A percentile compares a stretch with the other conserved stretches of the same genome.
These are phyloP conservation scores for Pigoraptor vietnamica DNA, from an alignment of 78 protist genomes.

Conservation along the genomic window DNA sequence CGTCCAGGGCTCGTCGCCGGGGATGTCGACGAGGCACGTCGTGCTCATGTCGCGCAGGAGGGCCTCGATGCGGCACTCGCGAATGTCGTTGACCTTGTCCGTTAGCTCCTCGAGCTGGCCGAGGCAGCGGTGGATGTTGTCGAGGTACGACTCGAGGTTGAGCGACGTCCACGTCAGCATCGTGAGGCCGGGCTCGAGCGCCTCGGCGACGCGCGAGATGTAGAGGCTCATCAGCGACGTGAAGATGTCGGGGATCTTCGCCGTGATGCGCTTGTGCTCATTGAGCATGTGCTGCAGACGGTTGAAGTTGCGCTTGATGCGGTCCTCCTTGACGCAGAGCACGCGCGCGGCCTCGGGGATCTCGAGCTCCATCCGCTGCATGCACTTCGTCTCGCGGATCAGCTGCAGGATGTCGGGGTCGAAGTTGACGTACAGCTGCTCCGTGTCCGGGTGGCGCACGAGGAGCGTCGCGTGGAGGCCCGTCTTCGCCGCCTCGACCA, in stretches of 20 bases:
- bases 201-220: constrained; percentile 30
- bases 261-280: constrained; percentile 39
- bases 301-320: constrained; percentile 37
- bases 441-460: constrained; percentile 38
- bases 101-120: constrained; percentile 30
- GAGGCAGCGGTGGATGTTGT: constrained; percentile 23
- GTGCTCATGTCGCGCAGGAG: constrained; percentile 24
- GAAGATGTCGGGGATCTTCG: constrained; percentile 10
- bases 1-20: constrained; percentile 33
- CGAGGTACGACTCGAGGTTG: constrained; percentile 61
- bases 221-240: constrained; percentile 27
- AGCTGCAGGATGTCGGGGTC: constrained; percentile 62
- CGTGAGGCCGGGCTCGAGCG: constrained; percentile 53
- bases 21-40: constrained; percentile 36
- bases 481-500: constrained; percentile 31
- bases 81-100: constrained; percentile 34
- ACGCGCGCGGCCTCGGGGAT: constrained; percentile 51
- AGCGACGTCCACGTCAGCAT: constrained; percentile 72
- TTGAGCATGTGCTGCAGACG: constrained; percentile 29
- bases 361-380: constrained; percentile 45
- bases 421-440: constrained; percentile 52
- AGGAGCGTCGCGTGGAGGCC: constrained; percentile 66
- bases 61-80: constrained; percentile 45
- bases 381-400: constrained; percentile 53
- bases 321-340: constrained; percentile 56